phyloP scores from a whole-genome alignment of 169 alveolate genomes.

The Plasmodium gaboni region DNA sequence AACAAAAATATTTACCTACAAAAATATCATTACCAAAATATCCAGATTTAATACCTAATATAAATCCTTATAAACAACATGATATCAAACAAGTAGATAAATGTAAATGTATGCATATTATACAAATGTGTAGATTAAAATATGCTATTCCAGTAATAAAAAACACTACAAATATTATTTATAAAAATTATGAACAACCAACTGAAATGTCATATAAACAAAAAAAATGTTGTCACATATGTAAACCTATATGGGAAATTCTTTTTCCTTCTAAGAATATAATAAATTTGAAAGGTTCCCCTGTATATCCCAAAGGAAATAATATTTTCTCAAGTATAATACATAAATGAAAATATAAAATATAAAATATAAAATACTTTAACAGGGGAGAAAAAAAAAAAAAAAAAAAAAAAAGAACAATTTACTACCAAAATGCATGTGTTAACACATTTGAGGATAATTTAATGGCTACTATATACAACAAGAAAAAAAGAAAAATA shows the following conservation, averaged over 20 bases:
- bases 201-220: constrained; percentile 11
- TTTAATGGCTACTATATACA: no score
- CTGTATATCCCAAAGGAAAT: constrained; percentile 9
- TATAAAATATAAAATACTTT: no score
- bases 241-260: constrained; percentile 46
- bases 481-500: no score
- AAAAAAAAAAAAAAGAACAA: no score
- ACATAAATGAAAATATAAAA: no score
- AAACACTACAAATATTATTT: background rate
- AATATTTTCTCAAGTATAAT: constrained; percentile 2
- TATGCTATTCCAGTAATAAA: constrained; percentile 47
- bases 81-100: background rate
- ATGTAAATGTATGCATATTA: constrained; percentile 37
- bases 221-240: constrained; percentile 27
- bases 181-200: constrained; percentile 27
- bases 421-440: no score
- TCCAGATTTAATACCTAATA: constrained; percentile 15
- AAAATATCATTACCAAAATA: constrained; percentile 8
- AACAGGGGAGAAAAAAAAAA: no score
- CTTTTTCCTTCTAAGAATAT: constrained; percentile 16
- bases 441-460: no score
- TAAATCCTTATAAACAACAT: constrained; percentile 8
- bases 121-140: constrained; percentile 1
- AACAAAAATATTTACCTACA: constrained; percentile 7
- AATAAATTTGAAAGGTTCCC: constrained; percentile 16